Percentiles rank a stretch among this genome's conserved stretches.
Evolutionary conservation across 805 yeast genomes (phyloP).

Genomic region (Lipomyces mesembrius): DNA sequence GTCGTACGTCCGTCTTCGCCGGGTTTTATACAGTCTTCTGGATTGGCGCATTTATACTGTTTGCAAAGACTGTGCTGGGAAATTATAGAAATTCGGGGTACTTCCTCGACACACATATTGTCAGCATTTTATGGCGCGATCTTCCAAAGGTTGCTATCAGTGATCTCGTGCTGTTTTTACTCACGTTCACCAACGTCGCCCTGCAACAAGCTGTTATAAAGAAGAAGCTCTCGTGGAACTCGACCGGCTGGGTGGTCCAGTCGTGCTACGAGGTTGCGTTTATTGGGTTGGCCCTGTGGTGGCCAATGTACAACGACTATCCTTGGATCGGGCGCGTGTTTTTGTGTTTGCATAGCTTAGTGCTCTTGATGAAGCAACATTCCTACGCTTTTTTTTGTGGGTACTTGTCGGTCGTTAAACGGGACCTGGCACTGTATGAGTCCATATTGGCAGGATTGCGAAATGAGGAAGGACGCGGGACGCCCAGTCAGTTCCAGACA

Average conservation of each 20-base stretch:
- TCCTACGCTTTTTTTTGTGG: conserved; percentile 93
- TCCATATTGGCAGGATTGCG: conserved; percentile 48
- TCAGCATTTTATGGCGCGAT: conserved; percentile 63
- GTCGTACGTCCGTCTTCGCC: conserved; percentile 55
- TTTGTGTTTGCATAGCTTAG: conserved; percentile 80
- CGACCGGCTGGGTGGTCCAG: conserved; percentile 67
- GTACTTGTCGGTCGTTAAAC: conserved; percentile 69
- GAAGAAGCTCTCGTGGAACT: conserved; percentile 61
- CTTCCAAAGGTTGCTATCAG: conserved; percentile 69
- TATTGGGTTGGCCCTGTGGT: conserved; percentile 57
- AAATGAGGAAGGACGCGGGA: conserved; percentile 14
- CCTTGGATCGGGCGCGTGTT: conserved; percentile 94
- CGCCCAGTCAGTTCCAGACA: conserved; percentile 33
- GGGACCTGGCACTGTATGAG: conserved; percentile 59
- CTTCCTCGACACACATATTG: conserved; percentile 58
- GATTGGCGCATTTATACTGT: conserved; percentile 64
- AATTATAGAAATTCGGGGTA: conserved; percentile 56
- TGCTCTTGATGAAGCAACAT: conserved; percentile 92
- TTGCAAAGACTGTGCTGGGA: conserved; percentile 58
- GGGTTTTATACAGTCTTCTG: conserved; percentile 85
- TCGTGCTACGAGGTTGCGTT: conserved; percentile 60
- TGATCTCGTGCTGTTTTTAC: conserved; percentile 74
- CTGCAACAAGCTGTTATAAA: conserved; percentile 61
- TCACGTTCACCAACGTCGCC: conserved; percentile 62
- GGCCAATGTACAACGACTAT: conserved; percentile 60